A percentile compares a stretch with the other conserved stretches of the same genome.
Evolutionary conservation across 768 basidiomycete species (phyloP).

Genomic region (Flagelloscypha sp.): DNA sequence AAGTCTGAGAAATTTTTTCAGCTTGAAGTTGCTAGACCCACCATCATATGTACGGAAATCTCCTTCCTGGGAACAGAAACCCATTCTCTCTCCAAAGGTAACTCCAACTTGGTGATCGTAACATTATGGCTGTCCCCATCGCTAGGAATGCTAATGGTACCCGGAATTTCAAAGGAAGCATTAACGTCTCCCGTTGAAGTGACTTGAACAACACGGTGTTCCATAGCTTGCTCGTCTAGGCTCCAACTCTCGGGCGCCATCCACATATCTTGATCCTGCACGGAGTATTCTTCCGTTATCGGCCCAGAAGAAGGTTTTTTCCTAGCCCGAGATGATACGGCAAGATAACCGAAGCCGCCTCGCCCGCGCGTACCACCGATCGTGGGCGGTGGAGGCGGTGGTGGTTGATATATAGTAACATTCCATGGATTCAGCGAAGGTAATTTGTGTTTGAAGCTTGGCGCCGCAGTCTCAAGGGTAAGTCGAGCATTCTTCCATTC

Average conservation of each 20-base stretch:
- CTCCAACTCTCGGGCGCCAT: not conserved
- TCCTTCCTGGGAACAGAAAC: conserved; percentile 27
- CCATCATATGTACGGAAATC: conserved; percentile 23
- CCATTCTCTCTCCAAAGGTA: conserved; percentile 28
- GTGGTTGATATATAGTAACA: conserved; percentile 19
- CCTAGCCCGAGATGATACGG: too few relatives aligned
- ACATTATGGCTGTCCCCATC: conserved; percentile 23
- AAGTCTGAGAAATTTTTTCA: not conserved
- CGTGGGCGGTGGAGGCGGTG: not conserved
- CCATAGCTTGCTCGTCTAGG: conserved; percentile 5
- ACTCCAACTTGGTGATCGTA: conserved; percentile 22
- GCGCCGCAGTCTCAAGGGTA: conserved; percentile 16
- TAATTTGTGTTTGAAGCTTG: conserved; percentile 14
- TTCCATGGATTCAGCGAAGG: conserved; percentile 28
- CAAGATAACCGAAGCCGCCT: too few relatives aligned
- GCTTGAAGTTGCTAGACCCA: conserved; percentile 9
- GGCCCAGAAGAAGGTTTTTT: not conserved
- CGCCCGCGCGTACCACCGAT: not conserved
- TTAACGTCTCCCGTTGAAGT: conserved; percentile 22
- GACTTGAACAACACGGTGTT: conserved; percentile 5
- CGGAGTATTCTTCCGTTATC: not conserved
- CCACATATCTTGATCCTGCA: conserved; percentile 1
- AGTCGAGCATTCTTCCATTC: conserved; percentile 15
- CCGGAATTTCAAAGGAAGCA: conserved; percentile 26
- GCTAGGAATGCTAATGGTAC: conserved; percentile 23